Percentiles rank a stretch among this genome's conserved stretches.
Evolutionary conservation across 2,329 filamentous ascomycete species (phyloP).

Genomic region (Penicillium expansum): DNA sequence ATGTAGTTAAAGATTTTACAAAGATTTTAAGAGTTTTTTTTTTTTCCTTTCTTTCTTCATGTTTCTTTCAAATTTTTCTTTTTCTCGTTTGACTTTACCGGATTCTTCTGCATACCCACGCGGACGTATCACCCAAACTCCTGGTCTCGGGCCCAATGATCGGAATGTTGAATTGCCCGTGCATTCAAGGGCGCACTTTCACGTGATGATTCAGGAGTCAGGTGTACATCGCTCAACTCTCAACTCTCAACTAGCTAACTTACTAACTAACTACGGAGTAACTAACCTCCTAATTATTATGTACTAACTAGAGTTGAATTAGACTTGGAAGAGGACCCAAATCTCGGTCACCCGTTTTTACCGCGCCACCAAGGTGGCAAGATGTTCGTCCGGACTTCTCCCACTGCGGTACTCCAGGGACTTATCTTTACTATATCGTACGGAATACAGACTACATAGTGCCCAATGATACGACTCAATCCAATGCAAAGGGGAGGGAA

Average conservation of each 20-base stretch:
- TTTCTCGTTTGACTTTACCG: neutral
- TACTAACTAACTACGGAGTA: neutral
- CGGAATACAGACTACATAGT: neutral
- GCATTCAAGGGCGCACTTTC: neutral
- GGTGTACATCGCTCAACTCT: neutral
- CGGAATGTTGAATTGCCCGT: neutral
- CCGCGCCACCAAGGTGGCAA: conserved; percentile 10
- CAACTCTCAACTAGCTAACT: neutral
- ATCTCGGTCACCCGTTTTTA: neutral
- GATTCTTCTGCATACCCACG: neutral
- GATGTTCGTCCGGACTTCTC: conserved; percentile 7
- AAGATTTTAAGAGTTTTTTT: neutral
- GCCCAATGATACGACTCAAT: neutral
- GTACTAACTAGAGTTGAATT: neutral
- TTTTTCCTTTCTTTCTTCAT: neutral
- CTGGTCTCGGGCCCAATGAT: neutral
- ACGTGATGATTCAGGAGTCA: conserved; percentile 1
- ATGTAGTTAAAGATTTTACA: neutral
- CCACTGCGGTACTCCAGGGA: conserved; percentile 4
- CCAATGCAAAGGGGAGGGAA: neutral
- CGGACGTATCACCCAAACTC: neutral
- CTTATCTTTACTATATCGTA: neutral
- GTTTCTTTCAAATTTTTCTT: neutral
- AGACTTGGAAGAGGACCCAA: neutral
- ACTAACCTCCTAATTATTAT: neutral